Conservation (phyloP, 176 grass and related monocot species). For the Avena eriantha region DNA sequence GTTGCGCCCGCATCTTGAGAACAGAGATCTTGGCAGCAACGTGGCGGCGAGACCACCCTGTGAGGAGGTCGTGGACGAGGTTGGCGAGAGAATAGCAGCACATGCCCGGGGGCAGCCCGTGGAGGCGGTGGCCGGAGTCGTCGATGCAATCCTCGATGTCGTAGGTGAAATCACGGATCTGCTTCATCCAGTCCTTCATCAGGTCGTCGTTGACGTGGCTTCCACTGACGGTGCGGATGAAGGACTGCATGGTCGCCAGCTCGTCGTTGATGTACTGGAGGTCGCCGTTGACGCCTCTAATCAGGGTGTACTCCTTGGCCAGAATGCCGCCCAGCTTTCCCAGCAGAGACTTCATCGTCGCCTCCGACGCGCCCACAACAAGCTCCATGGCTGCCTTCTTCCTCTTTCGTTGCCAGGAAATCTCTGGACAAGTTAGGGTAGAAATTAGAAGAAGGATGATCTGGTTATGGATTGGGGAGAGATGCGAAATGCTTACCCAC, state of each 20-base stretch:
- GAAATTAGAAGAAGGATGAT: too few relatives aligned
- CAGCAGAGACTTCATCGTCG: background rate
- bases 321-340: background rate
- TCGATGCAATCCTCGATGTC: background rate
- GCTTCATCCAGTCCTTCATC: conserved; percentile 15
- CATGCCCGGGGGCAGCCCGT: background rate
- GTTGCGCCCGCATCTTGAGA: background rate
- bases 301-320: conserved; percentile 7
- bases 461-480: too few relatives aligned
- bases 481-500: too few relatives aligned
- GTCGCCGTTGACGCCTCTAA: background rate
- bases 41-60: background rate
- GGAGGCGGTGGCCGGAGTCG: background rate
- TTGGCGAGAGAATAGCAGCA: background rate
- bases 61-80: background rate
- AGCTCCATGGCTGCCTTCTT: background rate
- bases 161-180: background rate
- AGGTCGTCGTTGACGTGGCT: background rate
- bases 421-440: too few relatives aligned
- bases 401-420: background rate
- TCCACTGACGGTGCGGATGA: background rate
- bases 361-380: background rate
- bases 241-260: conserved; percentile 3
- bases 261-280: conserved; percentile 25
- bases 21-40: background rate